A percentile compares a stretch with the other conserved stretches of the same genome.
These are phyloP conservation scores for Fusarium sp. DNA, from an alignment of 2,329 filamentous ascomycete genomes.

Conservation along the genomic window DNA sequence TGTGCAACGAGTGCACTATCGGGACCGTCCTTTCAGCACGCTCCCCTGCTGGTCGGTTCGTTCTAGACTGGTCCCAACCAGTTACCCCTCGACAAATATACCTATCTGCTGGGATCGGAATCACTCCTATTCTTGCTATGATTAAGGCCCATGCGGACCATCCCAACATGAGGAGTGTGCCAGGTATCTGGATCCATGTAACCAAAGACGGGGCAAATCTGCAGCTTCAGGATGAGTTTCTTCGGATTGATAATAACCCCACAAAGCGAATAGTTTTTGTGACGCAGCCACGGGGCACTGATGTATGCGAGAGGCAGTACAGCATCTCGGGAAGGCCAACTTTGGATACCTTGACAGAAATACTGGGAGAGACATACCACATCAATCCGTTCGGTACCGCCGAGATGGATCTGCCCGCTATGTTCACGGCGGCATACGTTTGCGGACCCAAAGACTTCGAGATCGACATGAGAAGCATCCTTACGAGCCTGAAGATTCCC, in stretches of 20 bases:
- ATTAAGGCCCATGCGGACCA: conserved; percentile 5
- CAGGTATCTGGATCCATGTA: conserved; percentile 13
- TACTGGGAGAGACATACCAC: background rate
- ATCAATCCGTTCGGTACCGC: background rate
- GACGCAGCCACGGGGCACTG: background rate
- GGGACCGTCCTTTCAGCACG: background rate
- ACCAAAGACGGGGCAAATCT: background rate
- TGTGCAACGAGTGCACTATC: background rate
- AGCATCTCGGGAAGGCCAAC: background rate
- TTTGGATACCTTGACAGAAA: background rate
- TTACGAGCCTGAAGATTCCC: background rate
- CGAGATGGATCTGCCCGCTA: background rate
- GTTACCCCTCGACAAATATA: conserved; percentile 5
- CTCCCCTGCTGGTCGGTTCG: conserved; percentile 1
- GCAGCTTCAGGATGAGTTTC: conserved; percentile 5
- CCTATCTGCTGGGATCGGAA: conserved; percentile 2
- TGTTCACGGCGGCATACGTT: background rate
- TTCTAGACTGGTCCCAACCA: conserved; percentile 5
- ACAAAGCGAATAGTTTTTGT: background rate
- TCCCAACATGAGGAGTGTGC: background rate
- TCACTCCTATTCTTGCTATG: conserved; percentile 9
- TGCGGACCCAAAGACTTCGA: conserved; percentile 3
- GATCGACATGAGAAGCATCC: background rate
- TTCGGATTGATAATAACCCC: background rate
- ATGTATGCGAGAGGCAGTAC: background rate